Evolutionary conservation across 208 protist species (phyloP).

Genomic region (Trypanosoma vivax): DNA sequence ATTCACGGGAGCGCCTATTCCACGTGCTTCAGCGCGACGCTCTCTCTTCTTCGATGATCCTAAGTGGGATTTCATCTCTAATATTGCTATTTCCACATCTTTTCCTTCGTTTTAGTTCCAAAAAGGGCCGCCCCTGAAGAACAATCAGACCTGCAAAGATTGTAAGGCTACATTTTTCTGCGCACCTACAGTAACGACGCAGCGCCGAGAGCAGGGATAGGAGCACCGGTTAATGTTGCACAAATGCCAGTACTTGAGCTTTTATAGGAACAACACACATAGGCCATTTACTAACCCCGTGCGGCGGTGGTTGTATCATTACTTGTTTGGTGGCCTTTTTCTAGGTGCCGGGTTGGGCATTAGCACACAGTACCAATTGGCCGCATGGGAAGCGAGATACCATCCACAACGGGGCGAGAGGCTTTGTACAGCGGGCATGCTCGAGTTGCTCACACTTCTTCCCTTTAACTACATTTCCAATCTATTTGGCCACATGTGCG

Average conservation of each 20-base stretch:
- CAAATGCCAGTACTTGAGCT: constrained; percentile 14
- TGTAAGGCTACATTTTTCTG: neutral
- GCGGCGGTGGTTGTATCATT: constrained; percentile 75
- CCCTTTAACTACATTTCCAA: constrained; percentile 65
- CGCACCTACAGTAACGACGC: neutral
- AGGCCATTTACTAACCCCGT: constrained; percentile 45
- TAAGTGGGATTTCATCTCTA: no score
- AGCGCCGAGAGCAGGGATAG: neutral
- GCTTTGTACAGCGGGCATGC: constrained; percentile 48
- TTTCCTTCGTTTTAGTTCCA: no score
- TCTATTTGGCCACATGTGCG: constrained; percentile 33
- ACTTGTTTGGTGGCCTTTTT: constrained; percentile 28
- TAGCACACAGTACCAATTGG: constrained; percentile 39
- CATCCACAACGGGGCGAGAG: constrained; percentile 26
- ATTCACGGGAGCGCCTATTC: no score
- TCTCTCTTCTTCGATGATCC: no score
- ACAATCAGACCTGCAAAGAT: neutral
- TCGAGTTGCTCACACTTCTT: constrained; percentile 59
- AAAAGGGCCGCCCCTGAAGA: neutral
- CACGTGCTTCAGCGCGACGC: no score
- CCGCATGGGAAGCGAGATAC: constrained; percentile 47
- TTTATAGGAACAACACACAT: constrained; percentile 50
- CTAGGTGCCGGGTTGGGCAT: constrained; percentile 28
- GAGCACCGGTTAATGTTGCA: neutral
- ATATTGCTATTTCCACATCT: no score